Evolutionary conservation across 495 filamentous ascomycete genomes (phyloP).

Genomic region (Penicillium fimorum): DNA sequence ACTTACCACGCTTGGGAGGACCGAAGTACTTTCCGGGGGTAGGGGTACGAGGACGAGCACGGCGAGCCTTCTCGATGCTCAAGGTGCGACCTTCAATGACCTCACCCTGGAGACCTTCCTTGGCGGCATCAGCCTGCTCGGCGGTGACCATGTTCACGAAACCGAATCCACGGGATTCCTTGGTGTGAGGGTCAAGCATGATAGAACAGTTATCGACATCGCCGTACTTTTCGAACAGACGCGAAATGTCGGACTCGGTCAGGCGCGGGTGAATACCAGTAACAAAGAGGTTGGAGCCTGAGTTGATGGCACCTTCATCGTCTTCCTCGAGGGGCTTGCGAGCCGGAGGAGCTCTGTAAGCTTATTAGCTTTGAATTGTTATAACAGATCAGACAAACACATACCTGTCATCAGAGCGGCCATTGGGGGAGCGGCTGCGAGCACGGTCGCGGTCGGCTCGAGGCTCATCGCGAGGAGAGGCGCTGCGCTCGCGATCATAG

Average conservation of each 20-base stretch:
- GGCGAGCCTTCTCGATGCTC: conserved; percentile 98
- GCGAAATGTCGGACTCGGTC: conserved; percentile 83
- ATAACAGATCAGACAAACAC: conserved; percentile 26
- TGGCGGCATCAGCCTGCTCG: conserved; percentile 93
- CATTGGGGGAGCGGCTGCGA: conserved; percentile 73
- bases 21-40: conserved; percentile 99
- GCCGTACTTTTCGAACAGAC: conserved; percentile 97
- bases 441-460: conserved; percentile 71
- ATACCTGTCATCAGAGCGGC: conserved; percentile 71
- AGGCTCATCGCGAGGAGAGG: conserved; percentile 77
- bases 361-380: conserved; percentile 1
- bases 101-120: conserved; percentile 93
- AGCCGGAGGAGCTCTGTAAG: conserved; percentile 4
- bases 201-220: conserved; percentile 99
- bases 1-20: conserved; percentile 93
- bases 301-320: conserved; percentile 78
- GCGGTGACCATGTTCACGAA: conserved; percentile 98
- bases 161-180: conserved; percentile 97
- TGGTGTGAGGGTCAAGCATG: conserved; percentile 97
- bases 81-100: conserved; percentile 92
- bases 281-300: conserved; percentile 97
- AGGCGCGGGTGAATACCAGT: conserved; percentile 97
- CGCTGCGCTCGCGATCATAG: conserved; percentile 86
- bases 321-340: conserved; percentile 53
- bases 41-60: conserved; percentile 88